Evolutionary conservation across 495 filamentous ascomycete genomes (phyloP).

Genomic region (Glonium stellatum): DNA sequence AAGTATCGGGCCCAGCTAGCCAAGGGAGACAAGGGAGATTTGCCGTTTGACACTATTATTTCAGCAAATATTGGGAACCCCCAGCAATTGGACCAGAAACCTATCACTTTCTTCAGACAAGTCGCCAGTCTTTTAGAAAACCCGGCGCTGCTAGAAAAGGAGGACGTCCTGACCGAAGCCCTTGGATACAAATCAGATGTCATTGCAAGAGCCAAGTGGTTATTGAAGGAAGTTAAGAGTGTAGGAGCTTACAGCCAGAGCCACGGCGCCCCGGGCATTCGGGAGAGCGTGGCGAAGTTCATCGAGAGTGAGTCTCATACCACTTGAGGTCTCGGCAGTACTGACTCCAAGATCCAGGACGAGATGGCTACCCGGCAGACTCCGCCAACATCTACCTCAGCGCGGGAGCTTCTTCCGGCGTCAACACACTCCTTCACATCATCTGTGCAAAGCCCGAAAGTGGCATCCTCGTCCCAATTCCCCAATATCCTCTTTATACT

Average conservation of each 20-base stretch:
- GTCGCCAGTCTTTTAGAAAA: constrained; percentile 92
- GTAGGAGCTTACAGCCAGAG: constrained; percentile 96
- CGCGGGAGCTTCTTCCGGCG: constrained; percentile 85
- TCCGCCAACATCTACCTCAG: constrained; percentile 76
- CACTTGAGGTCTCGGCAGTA: neutral
- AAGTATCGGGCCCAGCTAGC: constrained; percentile 68
- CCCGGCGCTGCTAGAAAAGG: constrained; percentile 70
- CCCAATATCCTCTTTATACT: constrained; percentile 96
- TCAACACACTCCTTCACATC: constrained; percentile 84
- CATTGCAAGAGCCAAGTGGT: constrained; percentile 67
- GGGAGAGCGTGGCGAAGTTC: constrained; percentile 84
- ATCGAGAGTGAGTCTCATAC: constrained; percentile 57
- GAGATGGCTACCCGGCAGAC: constrained; percentile 81
- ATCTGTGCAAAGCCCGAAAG: constrained; percentile 74
- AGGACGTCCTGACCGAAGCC: constrained; percentile 55
- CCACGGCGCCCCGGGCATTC: constrained; percentile 75
- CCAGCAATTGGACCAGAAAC: constrained; percentile 97
- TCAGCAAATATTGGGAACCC: constrained; percentile 98
- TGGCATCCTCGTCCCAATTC: constrained; percentile 89
- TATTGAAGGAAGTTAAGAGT: constrained; percentile 76
- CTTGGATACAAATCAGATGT: constrained; percentile 86
- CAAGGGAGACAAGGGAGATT: constrained; percentile 48
- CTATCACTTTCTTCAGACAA: constrained; percentile 97
- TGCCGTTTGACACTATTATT: constrained; percentile 87
- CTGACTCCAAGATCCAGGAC: constrained; percentile 40